Percentiles rank a stretch among this genome's conserved stretches.
Evolutionary conservation across 2,329 filamentous ascomycete genomes (phyloP).

Genomic region (Sporothrix pallida): DNA sequence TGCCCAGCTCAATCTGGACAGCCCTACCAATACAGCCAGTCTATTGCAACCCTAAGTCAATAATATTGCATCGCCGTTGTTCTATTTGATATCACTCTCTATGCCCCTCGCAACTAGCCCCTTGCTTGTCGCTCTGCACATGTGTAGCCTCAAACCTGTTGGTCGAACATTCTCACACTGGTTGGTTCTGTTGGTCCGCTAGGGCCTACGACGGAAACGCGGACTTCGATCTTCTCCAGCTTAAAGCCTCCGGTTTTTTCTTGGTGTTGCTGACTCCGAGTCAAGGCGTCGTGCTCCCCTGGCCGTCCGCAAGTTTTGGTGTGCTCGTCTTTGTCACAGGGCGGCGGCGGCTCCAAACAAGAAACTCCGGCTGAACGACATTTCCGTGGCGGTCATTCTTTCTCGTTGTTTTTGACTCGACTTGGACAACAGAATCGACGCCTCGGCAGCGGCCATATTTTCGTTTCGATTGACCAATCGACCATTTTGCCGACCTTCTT

Average conservation of each 20-base stretch:
- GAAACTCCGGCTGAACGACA: neutral
- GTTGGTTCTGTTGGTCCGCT: slow-evolving; percentile 1
- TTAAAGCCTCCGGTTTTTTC: neutral
- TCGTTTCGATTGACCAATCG: neutral
- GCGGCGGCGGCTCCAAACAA: neutral
- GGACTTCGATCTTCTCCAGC: neutral
- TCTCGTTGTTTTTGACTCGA: neutral
- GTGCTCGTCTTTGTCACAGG: neutral
- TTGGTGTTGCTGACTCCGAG: slow-evolving; percentile 14
- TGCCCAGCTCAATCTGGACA: slow-evolving; percentile 2
- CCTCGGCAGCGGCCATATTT: neutral
- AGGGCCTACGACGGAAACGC: neutral
- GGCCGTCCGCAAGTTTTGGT: neutral
- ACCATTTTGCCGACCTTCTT: neutral
- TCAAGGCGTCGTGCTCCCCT: slow-evolving; percentile 2
- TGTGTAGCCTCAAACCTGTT: neutral
- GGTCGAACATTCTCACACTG: neutral
- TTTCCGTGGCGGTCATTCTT: neutral
- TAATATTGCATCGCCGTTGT: slow-evolving; percentile 7
- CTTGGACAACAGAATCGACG: neutral
- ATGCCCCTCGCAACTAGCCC: neutral
- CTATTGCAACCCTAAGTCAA: neutral
- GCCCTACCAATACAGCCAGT: neutral
- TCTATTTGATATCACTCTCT: neutral
- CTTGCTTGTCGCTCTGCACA: slow-evolving; percentile 8